Conservation (phyloP, 371 early-diverging fungal species). For the Mucor saturninus region DNA sequence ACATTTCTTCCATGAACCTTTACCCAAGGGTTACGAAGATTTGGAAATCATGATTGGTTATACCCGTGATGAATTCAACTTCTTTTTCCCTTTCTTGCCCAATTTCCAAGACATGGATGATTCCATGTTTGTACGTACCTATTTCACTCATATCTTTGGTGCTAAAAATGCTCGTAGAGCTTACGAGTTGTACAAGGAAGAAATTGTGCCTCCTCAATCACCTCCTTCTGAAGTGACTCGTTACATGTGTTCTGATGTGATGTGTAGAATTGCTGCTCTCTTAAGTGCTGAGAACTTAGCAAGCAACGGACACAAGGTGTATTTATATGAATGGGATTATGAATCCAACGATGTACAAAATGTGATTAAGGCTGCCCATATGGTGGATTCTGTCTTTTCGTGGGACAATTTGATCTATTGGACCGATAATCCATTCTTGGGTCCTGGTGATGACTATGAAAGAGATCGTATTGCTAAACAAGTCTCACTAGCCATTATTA, state of each 20-base stretch:
- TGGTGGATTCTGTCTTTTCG: conserved; percentile 46
- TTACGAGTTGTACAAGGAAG: conserved; percentile 37
- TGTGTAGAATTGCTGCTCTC: conserved; percentile 38
- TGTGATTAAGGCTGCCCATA: conserved; percentile 47
- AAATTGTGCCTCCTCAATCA: conserved; percentile 35
- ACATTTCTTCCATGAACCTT: conserved; percentile 28
- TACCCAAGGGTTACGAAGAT: conserved; percentile 27
- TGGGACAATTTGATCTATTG: conserved; percentile 46
- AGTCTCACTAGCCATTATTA: conserved; percentile 31
- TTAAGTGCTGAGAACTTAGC: conserved; percentile 34
- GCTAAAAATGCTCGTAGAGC: conserved; percentile 29
- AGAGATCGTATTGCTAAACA: conserved; percentile 43
- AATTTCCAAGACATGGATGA: conserved; percentile 44
- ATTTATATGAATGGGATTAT: conserved; percentile 44
- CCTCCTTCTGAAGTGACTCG: conserved; percentile 43
- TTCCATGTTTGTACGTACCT: conserved; percentile 37
- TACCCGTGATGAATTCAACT: conserved; percentile 46
- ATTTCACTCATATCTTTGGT: conserved; percentile 47
- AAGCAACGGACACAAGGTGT: conserved; percentile 30
- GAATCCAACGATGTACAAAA: conserved; percentile 41
- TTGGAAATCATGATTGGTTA: conserved; percentile 40
- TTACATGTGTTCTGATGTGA: conserved; percentile 47
- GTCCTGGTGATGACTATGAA: conserved; percentile 38
- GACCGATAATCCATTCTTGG: conserved; percentile 42
- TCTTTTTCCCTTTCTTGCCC: conserved; percentile 43